phyloP scores from a whole-genome alignment of 1,284 basidiomycete genomes.

The Cryptococcus sp. region DNA sequence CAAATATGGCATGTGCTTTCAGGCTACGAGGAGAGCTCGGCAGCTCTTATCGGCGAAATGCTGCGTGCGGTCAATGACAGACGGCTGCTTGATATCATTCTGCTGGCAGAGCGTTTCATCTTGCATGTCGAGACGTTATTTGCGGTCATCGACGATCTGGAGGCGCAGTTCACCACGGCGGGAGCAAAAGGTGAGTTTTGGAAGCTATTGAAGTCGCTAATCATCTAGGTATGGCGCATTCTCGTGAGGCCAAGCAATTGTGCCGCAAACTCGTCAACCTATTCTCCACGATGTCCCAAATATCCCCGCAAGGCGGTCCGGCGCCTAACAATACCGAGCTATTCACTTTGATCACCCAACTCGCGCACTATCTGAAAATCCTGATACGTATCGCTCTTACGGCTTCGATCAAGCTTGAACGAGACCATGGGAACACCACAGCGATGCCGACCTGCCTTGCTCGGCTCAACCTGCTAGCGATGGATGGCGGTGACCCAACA shows the following conservation, averaged over 20 bases:
- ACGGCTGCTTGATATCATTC: conserved; percentile 92
- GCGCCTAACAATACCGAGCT: conserved; percentile 87
- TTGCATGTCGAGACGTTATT: conserved; percentile 98
- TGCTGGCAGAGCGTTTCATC: conserved; percentile 98
- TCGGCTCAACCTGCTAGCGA: conserved; percentile 85
- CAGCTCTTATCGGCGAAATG: conserved; percentile 99
- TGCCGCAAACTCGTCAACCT: conserved; percentile 99
- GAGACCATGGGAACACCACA: conserved; percentile 77
- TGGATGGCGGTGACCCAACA: conserved; percentile 80
- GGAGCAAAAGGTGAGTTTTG: conserved; percentile 73
- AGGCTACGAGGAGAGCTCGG: conserved; percentile 96
- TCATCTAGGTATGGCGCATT: conserved; percentile 86
- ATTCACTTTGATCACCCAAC: conserved; percentile 93
- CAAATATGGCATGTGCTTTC: conserved; percentile 99
- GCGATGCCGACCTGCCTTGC: conserved; percentile 90
- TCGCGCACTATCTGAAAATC: conserved; percentile 99
- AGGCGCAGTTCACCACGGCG: conserved; percentile 80
- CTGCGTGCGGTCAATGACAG: conserved; percentile 94
- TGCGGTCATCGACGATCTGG: conserved; percentile 94
- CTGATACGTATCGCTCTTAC: conserved; percentile 97
- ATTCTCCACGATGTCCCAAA: conserved; percentile 83
- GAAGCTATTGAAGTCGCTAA: neutral
- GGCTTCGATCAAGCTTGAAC: conserved; percentile 90
- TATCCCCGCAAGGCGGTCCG: conserved; percentile 35
- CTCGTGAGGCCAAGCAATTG: conserved; percentile 95